Conservation (phyloP, 768 basidiomycete species). For the Lepiota subincarnata region DNA sequence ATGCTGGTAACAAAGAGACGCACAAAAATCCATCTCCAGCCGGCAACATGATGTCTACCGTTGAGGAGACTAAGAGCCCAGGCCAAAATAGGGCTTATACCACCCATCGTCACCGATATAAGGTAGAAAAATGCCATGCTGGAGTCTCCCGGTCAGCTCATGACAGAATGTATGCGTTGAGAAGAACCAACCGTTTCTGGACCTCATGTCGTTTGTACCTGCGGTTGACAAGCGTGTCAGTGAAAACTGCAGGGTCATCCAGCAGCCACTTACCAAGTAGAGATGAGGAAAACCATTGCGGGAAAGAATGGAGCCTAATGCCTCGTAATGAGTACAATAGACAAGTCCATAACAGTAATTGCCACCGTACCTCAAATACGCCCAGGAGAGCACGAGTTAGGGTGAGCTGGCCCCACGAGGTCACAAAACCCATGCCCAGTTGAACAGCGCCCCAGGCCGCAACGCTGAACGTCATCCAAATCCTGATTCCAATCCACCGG, state of each 20-base stretch:
- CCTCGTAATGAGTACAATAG: not conserved
- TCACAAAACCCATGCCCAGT: slow-evolving; percentile 42
- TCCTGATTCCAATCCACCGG: slow-evolving; percentile 38
- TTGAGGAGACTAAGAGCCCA: slow-evolving; percentile 20
- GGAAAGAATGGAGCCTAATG: slow-evolving; percentile 44
- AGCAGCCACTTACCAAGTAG: slow-evolving; percentile 33
- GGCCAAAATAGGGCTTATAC: slow-evolving; percentile 23
- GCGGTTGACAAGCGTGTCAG: not conserved
- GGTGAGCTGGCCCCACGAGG: slow-evolving; percentile 35
- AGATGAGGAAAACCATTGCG: slow-evolving; percentile 41
- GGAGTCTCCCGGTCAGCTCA: not conserved
- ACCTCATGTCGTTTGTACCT: slow-evolving; percentile 27
- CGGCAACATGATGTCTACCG: slow-evolving; percentile 16
- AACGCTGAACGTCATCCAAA: slow-evolving; percentile 39
- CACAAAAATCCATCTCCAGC: slow-evolving; percentile 29
- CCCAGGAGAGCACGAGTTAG: slow-evolving; percentile 43
- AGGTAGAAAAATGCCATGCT: slow-evolving; percentile 24
- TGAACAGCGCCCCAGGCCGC: slow-evolving; percentile 42
- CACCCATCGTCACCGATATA: slow-evolving; percentile 20
- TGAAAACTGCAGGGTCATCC: not conserved
- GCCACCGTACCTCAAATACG: slow-evolving; percentile 33
- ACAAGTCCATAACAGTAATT: not conserved
- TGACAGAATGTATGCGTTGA: not conserved
- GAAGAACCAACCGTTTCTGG: slow-evolving; percentile 22
- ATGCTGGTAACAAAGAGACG: not conserved